phyloP scores from a whole-genome alignment of 108 stramenopile genomes.

The Conticribra guillardii region DNA sequence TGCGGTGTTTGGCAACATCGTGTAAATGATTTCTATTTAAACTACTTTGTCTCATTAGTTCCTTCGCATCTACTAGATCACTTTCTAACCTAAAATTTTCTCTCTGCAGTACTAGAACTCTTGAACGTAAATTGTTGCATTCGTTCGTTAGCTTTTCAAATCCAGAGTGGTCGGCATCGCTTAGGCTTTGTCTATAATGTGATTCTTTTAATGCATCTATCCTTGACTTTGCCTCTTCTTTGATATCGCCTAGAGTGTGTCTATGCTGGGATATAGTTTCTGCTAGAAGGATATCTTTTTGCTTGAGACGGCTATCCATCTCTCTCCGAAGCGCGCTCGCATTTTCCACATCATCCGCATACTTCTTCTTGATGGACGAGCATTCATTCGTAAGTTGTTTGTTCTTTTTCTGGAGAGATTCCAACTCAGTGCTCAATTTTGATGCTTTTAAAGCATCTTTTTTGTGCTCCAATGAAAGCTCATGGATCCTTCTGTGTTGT shows the following conservation, averaged over 20 bases:
- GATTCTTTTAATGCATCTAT: slow-evolving; percentile 25
- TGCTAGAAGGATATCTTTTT: slow-evolving; percentile 15
- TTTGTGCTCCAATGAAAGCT: slow-evolving; percentile 13
- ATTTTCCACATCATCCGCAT: slow-evolving; percentile 13
- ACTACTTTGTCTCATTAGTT: not conserved
- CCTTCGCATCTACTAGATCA: slow-evolving; percentile 28
- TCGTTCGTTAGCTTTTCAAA: slow-evolving; percentile 25
- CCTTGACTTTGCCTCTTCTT: not conserved
- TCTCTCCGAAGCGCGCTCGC: slow-evolving; percentile 2
- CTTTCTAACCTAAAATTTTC: slow-evolving; percentile 37
- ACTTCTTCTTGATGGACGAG: not conserved
- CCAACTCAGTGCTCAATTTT: slow-evolving; percentile 1
- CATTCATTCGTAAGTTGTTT: slow-evolving; percentile 5
- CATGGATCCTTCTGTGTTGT: slow-evolving; percentile 1
- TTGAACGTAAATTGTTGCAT: slow-evolving; percentile 35
- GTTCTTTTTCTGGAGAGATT: slow-evolving; percentile 6
- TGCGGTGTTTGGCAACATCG: not conserved
- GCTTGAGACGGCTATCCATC: slow-evolving; percentile 15
- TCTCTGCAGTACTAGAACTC: slow-evolving; percentile 18
- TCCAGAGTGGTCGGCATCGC: not conserved
- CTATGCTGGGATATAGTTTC: not conserved
- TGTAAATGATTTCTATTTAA: not conserved
- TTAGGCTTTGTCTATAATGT: slow-evolving; percentile 5
- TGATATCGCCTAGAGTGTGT: not conserved
- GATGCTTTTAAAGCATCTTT: not conserved